These are phyloP conservation scores for Podaxis sp. DNA, from an alignment of 768 basidiomycete genomes.

Conservation along the genomic window DNA sequence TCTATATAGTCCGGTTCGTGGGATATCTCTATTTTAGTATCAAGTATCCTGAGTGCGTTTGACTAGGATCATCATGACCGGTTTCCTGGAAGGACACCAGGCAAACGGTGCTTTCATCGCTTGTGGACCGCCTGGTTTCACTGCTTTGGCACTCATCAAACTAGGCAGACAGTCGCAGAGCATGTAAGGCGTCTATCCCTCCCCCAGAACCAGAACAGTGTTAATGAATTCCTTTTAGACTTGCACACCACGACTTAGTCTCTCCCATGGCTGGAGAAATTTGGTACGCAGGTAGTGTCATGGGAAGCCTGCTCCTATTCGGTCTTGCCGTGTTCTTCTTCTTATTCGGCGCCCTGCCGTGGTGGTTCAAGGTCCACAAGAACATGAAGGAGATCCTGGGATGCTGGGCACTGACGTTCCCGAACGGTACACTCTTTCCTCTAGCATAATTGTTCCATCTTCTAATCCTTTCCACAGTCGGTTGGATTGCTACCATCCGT, in stretches of 20 bases:
- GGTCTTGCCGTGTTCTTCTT: conserved; percentile 49
- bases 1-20: conserved; percentile 44
- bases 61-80: conserved; percentile 29
- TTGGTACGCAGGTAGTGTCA: conserved; percentile 40
- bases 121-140: conserved; percentile 49
- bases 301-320: conserved; percentile 38
- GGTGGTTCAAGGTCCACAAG: conserved; percentile 50
- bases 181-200: conserved; percentile 28
- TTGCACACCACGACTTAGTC: conserved; percentile 33
- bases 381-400: conserved; percentile 44
- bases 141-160: conserved; percentile 44
- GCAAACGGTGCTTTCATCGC: conserved; percentile 49
- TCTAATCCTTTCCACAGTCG: conserved; percentile 25
- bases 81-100: conserved; percentile 45
- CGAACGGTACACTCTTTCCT: conserved; percentile 31
- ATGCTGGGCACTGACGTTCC: conserved; percentile 49
- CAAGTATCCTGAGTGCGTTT: neutral
- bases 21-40: neutral
- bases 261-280: conserved; percentile 39
- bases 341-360: conserved; percentile 41
- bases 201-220: neutral
- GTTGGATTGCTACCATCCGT: conserved; percentile 43
- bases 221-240: conserved; percentile 18
- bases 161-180: conserved; percentile 35
- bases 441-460: neutral